Base-by-base conservation (phyloP, 495 filamentous ascomycete species). In the Penicillium flavigenum region DNA sequence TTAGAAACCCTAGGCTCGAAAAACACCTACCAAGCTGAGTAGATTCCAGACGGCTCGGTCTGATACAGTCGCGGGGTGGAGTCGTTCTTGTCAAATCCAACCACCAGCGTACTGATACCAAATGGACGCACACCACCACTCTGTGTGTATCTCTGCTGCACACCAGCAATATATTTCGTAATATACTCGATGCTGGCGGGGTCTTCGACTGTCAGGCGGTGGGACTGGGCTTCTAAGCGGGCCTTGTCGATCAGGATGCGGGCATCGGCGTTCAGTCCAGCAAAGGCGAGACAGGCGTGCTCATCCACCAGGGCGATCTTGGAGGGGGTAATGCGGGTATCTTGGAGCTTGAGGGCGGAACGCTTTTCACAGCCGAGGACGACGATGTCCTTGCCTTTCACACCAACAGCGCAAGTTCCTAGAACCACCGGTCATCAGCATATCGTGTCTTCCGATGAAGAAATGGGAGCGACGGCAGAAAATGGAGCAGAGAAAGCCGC, bases 111-210 rank as follows among this genome's bases (percentile, higher is more conserved):
- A 78, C 91, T 96, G 69, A 98, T 96, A 54, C 94, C 94, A 71
- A 98, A 98, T 19, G 94, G 94, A 68, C 95, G 79, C 2, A 98
- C 94, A 79, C 94, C 94, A 75, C 94, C 94, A 67, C 89, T 94
- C 79, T 98, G 94, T 45, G 94, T 98, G 78, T 98, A 98, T 70
- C 90, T 83, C 80, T 98, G 94, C 79, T 98, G 94, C 61, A 98
- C 95, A 42, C 93, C 88, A 42, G 94, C 94, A 54, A 98, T 87
- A 72, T 97, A 96, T 78, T 98, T 98, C 54, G 94, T 97, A 68
- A 98, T 97, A 79, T 98, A 98, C 78, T 98, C 94, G 70, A 98
- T 96, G 39, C 88, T 91, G 55, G 95, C 90, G 53, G 94, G 92
- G 73, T 98, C 94, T 73, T 98, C 94, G 48, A 98, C 91, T n/a